A percentile compares a stretch with the other conserved stretches of the same genome.
phyloP scores from a whole-genome alignment of 2,329 filamentous ascomycete species.

The Aspergillus sp. region DNA sequence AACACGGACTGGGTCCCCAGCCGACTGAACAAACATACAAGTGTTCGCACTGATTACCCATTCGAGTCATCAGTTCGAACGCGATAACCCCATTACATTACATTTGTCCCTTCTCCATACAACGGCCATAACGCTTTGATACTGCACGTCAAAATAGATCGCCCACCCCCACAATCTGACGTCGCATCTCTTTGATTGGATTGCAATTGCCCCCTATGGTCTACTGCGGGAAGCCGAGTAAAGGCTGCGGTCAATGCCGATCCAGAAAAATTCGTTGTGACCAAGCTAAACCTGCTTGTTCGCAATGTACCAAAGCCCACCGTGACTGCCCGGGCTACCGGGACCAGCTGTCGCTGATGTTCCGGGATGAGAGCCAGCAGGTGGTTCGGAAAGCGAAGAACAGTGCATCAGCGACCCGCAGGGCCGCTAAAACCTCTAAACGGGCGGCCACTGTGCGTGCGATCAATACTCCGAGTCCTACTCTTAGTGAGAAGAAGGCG shows the following conservation, averaged over 20 bases:
- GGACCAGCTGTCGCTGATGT: slow-evolving; percentile 59
- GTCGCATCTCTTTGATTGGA: not conserved
- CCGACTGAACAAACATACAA: not conserved
- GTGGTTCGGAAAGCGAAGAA: slow-evolving; percentile 53
- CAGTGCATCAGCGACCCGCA: slow-evolving; percentile 21
- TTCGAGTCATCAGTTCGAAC: not conserved
- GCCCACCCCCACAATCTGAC: not conserved
- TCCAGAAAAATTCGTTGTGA: slow-evolving; percentile 49
- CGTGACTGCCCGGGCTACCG: slow-evolving; percentile 59
- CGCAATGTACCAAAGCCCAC: slow-evolving; percentile 55
- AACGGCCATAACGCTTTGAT: not conserved
- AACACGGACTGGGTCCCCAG: not conserved
- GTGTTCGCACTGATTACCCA: not conserved
- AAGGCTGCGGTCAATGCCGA: slow-evolving; percentile 39
- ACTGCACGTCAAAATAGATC: not conserved
- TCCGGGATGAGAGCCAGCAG: slow-evolving; percentile 59
- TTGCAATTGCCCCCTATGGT: slow-evolving; percentile 25
- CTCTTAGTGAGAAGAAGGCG: not conserved
- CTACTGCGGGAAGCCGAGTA: slow-evolving; percentile 40
- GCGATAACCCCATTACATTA: not conserved
- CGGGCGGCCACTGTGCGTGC: not conserved
- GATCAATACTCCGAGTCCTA: not conserved
- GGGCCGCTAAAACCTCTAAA: slow-evolving; percentile 5
- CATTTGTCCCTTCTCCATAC: not conserved
- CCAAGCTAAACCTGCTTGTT: slow-evolving; percentile 54